Base-by-base conservation (phyloP, 257 asterid genomes). In the Solanum peruvianum region DNA sequence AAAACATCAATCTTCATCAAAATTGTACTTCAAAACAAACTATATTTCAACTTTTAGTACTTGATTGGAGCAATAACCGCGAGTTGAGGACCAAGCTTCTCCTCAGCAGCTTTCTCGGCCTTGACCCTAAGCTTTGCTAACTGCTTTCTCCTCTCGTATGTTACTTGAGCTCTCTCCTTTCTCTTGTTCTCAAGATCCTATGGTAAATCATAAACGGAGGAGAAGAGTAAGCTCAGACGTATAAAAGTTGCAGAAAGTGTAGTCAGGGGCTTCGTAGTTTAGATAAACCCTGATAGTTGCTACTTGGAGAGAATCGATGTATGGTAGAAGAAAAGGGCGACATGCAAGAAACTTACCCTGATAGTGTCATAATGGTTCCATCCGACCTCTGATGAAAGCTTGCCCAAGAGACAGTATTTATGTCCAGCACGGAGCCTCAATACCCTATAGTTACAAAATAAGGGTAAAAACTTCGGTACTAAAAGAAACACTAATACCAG, bases 321-420 rank as follows among this genome's bases (percentile, higher is more conserved):
- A 3, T 3, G 84, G 11, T 8, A 49, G n/a, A 47, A 29, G 67
- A 47, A 2, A 14, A 42, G 16, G 13, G 27, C 14, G 0, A 23
- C 23, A n/a, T 12, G 83, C 16, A 18, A 42, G 85, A 80, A 45
- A 80, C 27, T 8, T 16, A 49, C 85, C 69, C 18, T 49, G 67
- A 80, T 80, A 80, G 85, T 80, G 6, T 80, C 85, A 49, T 80
- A 80, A 27, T 80, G 18, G 69, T 80, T 80, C 85, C 85, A 80
- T 49, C 85, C 85, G 15, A 80, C 85, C 67, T 80, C 85, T 49
- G 85, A 80, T 52, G 85, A 80, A 80, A 80, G 85, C 85, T 80
- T 80, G 11, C 85, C 85, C 85, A 80, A 80, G 29, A 80, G 85
- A 20, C 85, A 80, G 44, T 80, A 80, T 49, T 80, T 80, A 29